Base-by-base conservation (phyloP, 2,329 filamentous ascomycete species). In the Furcasterigmium sp. region DNA sequence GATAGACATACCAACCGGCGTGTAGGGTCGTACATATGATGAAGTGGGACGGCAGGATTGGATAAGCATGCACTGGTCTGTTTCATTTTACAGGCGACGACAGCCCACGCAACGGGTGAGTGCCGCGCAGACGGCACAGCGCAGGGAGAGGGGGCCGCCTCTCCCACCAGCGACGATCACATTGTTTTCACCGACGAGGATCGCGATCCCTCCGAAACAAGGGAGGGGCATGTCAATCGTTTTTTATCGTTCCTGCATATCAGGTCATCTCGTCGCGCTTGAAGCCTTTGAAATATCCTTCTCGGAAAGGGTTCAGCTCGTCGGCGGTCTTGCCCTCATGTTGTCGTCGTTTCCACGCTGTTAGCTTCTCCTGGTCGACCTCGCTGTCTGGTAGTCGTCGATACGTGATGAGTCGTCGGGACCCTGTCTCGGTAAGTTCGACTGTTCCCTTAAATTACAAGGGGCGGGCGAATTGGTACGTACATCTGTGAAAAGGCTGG, bases 401-500 rank as follows among this genome's bases (percentile, higher is more conserved):
- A 62, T 97, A 97, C 0, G 90, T 95, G 41, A 97, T 85, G 28
- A 98, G 72, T 51, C 89, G 78, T 46, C 93, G 79, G 17, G 90
- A 93, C 93, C 91, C 86, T 90, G 38, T n/a, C n/a, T n/a, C n/a
- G n/a, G n/a, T n/a, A n/a, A n/a, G n/a, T n/a, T n/a, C n/a, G 14
- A 3, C 13, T 19, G 19, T 30, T 57, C 45, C 8, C 35, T 36
- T 13, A 17, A 46, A 32, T 32, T 35, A 39, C 14, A 39, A 43
- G n/a, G 36, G 4, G 34, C 44, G 39, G 23, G 11, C 11, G 23
- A 26, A 11, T 26, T 26, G n/a, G 19, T 26, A 6, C 70, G 63
- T 64, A 88, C 88, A 98, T 65, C 87, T 93, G 58, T 89, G 91
- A 60, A 98, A 98, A 0, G 78, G 73, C 60, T 98, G 93, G 7